These are phyloP conservation scores for Solanum lignicaule DNA, from an alignment of 257 asterid genomes.

Conservation along the genomic window DNA sequence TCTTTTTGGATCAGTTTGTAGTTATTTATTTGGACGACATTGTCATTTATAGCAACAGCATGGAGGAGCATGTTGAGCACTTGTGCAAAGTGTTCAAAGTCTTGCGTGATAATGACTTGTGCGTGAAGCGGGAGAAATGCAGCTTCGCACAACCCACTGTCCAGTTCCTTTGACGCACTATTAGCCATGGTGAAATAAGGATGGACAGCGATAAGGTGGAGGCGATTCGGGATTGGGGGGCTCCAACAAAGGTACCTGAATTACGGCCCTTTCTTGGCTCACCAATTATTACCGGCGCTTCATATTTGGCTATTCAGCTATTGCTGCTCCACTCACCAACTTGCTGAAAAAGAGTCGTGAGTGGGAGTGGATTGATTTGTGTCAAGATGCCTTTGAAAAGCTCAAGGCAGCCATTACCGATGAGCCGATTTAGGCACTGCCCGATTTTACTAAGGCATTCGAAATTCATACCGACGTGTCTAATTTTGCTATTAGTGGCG, in stretches of 20 bases:
- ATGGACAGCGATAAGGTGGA: not conserved
- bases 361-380: not conserved
- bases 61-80: no score
- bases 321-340: no score
- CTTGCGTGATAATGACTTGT: no score
- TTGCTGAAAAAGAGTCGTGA: not conserved
- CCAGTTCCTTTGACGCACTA: not conserved
- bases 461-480: no score
- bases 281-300: not conserved
- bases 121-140: not conserved
- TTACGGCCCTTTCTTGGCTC: not conserved
- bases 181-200: not conserved
- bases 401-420: not conserved
- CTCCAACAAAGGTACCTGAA: not conserved
- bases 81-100: no score
- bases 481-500: not conserved
- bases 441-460: no score
- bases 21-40: not conserved
- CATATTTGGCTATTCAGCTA: rapidly evolving
- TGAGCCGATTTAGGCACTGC: rapidly evolving
- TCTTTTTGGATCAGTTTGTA: not conserved
- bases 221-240: not conserved
- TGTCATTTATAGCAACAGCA: not conserved
- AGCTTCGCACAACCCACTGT: not conserved
- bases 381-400: not conserved